Conservation (phyloP, 2,329 filamentous ascomycete species). For the Colletotrichum aenigma region DNA sequence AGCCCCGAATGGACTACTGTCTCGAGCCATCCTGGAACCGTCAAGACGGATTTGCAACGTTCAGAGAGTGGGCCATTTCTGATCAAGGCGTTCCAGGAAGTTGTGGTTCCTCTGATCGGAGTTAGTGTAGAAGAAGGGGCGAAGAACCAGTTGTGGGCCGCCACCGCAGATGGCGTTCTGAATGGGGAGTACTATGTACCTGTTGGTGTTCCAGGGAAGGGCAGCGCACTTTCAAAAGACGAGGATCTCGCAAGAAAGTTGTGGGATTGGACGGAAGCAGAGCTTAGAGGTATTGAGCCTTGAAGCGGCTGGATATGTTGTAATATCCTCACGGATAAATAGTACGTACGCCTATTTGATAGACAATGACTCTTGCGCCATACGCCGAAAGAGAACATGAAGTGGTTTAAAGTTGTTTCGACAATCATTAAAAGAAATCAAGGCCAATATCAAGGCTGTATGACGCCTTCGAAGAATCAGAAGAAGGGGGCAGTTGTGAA, state of each 20-base stretch:
- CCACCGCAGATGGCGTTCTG: slow-evolving; percentile 24
- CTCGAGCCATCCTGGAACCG: slow-evolving; percentile 52
- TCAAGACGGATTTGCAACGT: slow-evolving; percentile 24
- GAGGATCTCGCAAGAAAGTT: slow-evolving; percentile 29
- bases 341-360: neutral
- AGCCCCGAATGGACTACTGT: slow-evolving; percentile 46
- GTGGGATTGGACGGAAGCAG: slow-evolving; percentile 40
- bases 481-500: neutral
- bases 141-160: slow-evolving; percentile 34
- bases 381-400: neutral
- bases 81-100: neutral
- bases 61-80: neutral
- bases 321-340: accelerated
- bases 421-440: neutral
- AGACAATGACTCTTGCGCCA: neutral
- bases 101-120: neutral
- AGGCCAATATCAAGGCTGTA: neutral
- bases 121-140: slow-evolving; percentile 27
- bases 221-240: slow-evolving; percentile 23
- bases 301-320: neutral
- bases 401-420: neutral
- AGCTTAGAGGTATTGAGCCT: slow-evolving; percentile 19
- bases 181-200: slow-evolving; percentile 37
- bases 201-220: slow-evolving; percentile 28
- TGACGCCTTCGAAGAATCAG: neutral